A percentile compares a stretch with the other conserved stretches of the same genome.
These are phyloP conservation scores for Penicillium longicatenatum DNA, from an alignment of 495 filamentous ascomycete genomes.

Conservation along the genomic window DNA sequence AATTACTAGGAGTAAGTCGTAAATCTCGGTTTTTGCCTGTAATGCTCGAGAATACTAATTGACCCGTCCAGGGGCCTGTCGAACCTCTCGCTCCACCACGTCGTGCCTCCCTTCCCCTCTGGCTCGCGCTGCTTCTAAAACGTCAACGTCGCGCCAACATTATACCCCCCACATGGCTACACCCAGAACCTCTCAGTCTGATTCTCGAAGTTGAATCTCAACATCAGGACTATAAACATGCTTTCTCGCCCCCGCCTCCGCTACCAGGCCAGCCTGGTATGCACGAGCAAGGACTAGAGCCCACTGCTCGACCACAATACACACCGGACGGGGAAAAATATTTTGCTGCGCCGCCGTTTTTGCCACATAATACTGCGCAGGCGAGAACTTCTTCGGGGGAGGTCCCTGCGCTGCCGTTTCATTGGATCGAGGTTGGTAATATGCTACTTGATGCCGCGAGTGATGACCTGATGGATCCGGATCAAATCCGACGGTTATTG, in stretches of 20 bases:
- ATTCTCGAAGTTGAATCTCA: conserved; percentile 83
- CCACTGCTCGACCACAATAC: conserved; percentile 37
- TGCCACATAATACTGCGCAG: conserved; percentile 45
- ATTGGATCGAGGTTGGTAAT: conserved; percentile 89
- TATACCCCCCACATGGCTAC: conserved; percentile 85
- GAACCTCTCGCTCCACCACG: conserved; percentile 77
- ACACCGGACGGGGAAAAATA: conserved; percentile 47
- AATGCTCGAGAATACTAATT: conserved; percentile 15
- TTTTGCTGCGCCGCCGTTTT: conserved; percentile 42
- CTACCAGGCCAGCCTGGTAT: conserved; percentile 51
- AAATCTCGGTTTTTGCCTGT: neutral
- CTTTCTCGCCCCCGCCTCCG: conserved; percentile 75
- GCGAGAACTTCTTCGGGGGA: conserved; percentile 25
- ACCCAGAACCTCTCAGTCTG: conserved; percentile 65
- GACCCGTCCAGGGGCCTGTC: conserved; percentile 65
- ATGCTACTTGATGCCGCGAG: conserved; percentile 79
- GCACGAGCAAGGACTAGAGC: conserved; percentile 31
- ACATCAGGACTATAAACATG: conserved; percentile 50
- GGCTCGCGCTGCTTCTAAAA: conserved; percentile 97
- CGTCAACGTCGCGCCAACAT: conserved; percentile 94
- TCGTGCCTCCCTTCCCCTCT: conserved; percentile 79
- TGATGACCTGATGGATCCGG: conserved; percentile 80
- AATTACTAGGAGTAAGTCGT: conserved; percentile 76
- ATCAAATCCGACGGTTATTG: conserved; percentile 72
- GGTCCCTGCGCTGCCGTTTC: conserved; percentile 75